These are phyloP conservation scores for Pisolithus marmoratus DNA, from an alignment of 768 basidiomycete genomes.

Conservation along the genomic window DNA sequence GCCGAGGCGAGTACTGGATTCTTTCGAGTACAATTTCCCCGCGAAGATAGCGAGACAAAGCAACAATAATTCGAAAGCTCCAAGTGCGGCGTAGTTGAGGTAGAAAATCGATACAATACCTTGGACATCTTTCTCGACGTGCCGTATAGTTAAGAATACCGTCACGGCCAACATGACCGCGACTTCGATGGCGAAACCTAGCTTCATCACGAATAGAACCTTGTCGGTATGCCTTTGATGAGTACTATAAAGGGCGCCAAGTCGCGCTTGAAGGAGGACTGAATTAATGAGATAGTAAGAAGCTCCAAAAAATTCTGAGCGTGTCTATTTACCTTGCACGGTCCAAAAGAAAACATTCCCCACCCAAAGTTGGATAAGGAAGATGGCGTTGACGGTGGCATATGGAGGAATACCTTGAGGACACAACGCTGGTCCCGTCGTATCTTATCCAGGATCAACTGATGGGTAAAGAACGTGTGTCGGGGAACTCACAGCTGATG, in stretches of 20 bases:
- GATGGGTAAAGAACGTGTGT: no score
- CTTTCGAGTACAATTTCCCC: neutral
- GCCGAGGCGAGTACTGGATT: neutral
- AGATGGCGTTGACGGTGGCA: neutral
- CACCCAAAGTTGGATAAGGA: neutral
- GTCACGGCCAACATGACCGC: neutral
- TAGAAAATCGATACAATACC: no score
- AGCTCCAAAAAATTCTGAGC: no score
- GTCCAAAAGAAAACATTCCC: neutral
- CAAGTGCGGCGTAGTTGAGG: neutral
- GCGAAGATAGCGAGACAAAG: neutral
- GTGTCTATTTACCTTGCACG: neutral
- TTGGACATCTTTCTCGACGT: neutral
- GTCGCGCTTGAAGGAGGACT: neutral
- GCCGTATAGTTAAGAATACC: neutral
- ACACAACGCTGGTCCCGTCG: neutral
- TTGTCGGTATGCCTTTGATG: neutral
- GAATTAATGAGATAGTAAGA: neutral
- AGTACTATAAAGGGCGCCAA: neutral
- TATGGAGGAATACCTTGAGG: neutral
- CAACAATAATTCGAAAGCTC: neutral
- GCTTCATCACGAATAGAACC: neutral
- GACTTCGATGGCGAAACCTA: neutral
- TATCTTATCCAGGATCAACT: no score
- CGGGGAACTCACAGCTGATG: no score